Percentiles rank a stretch among this genome's conserved stretches.
Evolutionary conservation across 805 yeast genomes (phyloP).

Genomic region (Blastobotrys americana): DNA sequence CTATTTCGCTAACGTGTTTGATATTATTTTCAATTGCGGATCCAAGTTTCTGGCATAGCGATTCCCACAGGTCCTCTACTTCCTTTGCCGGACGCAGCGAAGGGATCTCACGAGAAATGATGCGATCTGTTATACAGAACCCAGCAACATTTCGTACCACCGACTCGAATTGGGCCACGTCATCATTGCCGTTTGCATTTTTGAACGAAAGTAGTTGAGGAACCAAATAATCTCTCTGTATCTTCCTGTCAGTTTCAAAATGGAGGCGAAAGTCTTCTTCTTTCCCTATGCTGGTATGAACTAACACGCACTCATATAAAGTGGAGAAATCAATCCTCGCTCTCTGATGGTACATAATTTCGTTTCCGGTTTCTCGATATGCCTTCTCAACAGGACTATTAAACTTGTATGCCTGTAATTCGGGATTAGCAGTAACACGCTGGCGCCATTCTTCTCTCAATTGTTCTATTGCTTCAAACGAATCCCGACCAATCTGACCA

Average conservation of each 20-base stretch:
- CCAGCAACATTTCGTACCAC: constrained; percentile 51
- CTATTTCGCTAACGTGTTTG: constrained; percentile 30
- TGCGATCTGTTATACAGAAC: constrained; percentile 68
- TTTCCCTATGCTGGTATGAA: constrained; percentile 67
- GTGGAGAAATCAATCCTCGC: constrained; percentile 62
- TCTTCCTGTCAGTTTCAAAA: constrained; percentile 62
- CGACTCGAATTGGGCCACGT: constrained; percentile 33
- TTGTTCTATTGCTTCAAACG: constrained; percentile 46
- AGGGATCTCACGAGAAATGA: constrained; percentile 51
- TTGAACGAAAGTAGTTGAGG: constrained; percentile 47
- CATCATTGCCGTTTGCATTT: constrained; percentile 30
- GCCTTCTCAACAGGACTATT: constrained; percentile 83
- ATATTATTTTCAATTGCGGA: constrained; percentile 28
- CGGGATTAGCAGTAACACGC: constrained; percentile 38
- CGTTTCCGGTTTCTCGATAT: constrained; percentile 50
- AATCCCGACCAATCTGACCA: constrained; percentile 47
- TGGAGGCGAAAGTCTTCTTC: constrained; percentile 52
- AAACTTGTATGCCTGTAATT: constrained; percentile 52
- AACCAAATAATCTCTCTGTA: constrained; percentile 62
- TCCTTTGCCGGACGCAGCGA: constrained; percentile 56
- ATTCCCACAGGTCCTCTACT: constrained; percentile 70
- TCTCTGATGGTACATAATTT: constrained; percentile 25
- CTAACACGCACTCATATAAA: constrained; percentile 73
- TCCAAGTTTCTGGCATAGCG: constrained; percentile 37
- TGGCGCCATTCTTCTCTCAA: constrained; percentile 57